A percentile compares a stretch with the other conserved stretches of the same genome.
These are phyloP conservation scores for Candida sp. DNA, from an alignment of 1,139 yeast species.

Conservation along the genomic window DNA sequence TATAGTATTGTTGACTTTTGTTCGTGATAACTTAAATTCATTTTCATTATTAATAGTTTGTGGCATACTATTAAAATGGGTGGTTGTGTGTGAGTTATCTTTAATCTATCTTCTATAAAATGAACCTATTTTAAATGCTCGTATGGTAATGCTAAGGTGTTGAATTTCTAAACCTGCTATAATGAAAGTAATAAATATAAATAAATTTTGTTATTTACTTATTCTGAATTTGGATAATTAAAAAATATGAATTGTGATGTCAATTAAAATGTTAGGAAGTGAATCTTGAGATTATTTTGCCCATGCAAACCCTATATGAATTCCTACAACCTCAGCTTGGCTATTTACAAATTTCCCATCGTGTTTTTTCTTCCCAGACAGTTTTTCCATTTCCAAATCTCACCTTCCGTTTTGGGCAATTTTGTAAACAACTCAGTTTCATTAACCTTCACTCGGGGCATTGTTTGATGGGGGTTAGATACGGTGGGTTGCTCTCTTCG, in stretches of 20 bases:
- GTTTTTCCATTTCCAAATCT: neutral
- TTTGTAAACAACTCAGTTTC: constrained; percentile 1
- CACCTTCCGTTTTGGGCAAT: neutral
- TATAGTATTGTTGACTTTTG: constrained; percentile 15
- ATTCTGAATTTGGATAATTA: neutral
- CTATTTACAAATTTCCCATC: constrained; percentile 2
- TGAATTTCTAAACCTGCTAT: no score
- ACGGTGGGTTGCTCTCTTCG: neutral
- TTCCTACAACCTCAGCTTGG: neutral
- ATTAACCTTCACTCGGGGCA: neutral
- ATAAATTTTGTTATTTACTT: constrained; percentile 2
- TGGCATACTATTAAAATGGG: constrained; percentile 20
- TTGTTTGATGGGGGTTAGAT: neutral
- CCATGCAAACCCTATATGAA: neutral
- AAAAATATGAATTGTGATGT: neutral
- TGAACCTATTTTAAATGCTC: neutral
- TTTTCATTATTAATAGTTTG: constrained; percentile 41
- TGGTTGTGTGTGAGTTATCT: no score
- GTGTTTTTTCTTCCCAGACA: neutral
- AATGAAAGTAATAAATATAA: neutral
- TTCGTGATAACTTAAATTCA: constrained; percentile 34
- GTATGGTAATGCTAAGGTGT: neutral
- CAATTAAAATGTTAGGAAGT: neutral
- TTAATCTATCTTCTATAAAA: no score
- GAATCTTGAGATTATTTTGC: neutral